Evolutionary conservation across 345 rosid genomes (phyloP).

Genomic region (Bruguiera parviflora): DNA sequence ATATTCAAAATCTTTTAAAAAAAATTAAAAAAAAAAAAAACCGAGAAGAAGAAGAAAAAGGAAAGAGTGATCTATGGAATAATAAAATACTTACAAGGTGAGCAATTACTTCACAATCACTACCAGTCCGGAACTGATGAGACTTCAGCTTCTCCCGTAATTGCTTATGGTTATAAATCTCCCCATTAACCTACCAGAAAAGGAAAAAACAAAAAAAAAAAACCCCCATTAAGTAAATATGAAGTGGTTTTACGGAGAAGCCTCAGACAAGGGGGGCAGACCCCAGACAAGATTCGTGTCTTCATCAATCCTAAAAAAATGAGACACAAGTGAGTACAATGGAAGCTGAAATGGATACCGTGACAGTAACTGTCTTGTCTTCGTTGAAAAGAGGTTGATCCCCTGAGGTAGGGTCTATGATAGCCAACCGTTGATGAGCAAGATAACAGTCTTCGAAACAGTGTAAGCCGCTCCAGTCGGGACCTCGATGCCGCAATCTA

Average conservation of each 20-base stretch:
- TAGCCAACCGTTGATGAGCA: conserved; percentile 79
- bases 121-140: conserved; percentile 71
- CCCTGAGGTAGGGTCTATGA: conserved; percentile 78
- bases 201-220: conserved; percentile 14
- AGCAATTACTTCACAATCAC: conserved; percentile 89
- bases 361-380: conserved; percentile 65
- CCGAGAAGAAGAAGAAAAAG: too few relatives aligned
- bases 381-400: conserved; percentile 83
- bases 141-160: conserved; percentile 53
- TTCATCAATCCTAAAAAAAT: too few relatives aligned
- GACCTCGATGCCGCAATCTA: conserved; percentile 77
- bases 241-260: neutral
- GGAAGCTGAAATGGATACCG: conserved; percentile 38
- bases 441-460: conserved; percentile 63
- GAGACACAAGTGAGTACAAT: too few relatives aligned
- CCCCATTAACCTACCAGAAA: conserved; percentile 66
- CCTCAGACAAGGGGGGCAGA: too few relatives aligned
- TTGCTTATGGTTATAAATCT: conserved; percentile 73
- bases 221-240: neutral
- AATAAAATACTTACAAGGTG: conserved; percentile 59
- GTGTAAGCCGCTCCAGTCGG: conserved; percentile 83
- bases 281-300: too few relatives aligned
- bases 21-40: too few relatives aligned
- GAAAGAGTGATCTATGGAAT: neutral
- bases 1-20: too few relatives aligned